Evolutionary conservation across 225 moss, liverwort and hornwort genomes (phyloP), one percentile per base, ranked within the genome.

Genomic region (Pseudoscleropodium purum): DNA sequence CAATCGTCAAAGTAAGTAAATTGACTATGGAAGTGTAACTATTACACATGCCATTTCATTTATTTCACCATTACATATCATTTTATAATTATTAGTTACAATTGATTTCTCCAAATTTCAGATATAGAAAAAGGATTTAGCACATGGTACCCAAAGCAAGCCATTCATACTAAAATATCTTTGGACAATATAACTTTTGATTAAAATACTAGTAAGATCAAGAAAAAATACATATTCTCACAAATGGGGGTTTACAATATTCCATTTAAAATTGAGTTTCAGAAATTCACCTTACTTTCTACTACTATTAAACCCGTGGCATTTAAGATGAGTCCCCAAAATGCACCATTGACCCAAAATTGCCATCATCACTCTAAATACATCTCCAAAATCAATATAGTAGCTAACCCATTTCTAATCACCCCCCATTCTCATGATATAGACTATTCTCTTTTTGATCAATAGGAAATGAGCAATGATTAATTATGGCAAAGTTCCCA

Each of bases 331-430:
- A 1, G 0, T 7, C 4, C 7, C 20, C 20, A 8, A 13, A 69
- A 69, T 69, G 24, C 2, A 1, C 24, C n/a, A 69, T 0, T 24
- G 0, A n/a, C 2, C 13, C 7, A n/a, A 69, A 69, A 14, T 4
- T 0, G 0, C 25, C 14, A 39, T 70, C 14, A 25, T 39, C 24
- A 24, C 8, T 69, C 0, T n/a, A 0, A 3, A 0, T 72, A 9
- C 41, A 5, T 43, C 3, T 45, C 29, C 10, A 17, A 45, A 45
- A 45, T 17, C 29, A 73, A 9, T 43, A 45, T 45, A 45, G 45
- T 45, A 45, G 45, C 45, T 45, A 8, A 45, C 45, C 45, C 45
- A 45, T 45, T 45, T 45, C 8, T 45, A 45, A 45, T 45, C 45
- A 45, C 45, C 45, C 45, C 45, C 8, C 45, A 45, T 45, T 8